These are phyloP conservation scores for Vanderwaltozyma verrucispora DNA, from an alignment of 805 yeast species.

Conservation along the genomic window DNA sequence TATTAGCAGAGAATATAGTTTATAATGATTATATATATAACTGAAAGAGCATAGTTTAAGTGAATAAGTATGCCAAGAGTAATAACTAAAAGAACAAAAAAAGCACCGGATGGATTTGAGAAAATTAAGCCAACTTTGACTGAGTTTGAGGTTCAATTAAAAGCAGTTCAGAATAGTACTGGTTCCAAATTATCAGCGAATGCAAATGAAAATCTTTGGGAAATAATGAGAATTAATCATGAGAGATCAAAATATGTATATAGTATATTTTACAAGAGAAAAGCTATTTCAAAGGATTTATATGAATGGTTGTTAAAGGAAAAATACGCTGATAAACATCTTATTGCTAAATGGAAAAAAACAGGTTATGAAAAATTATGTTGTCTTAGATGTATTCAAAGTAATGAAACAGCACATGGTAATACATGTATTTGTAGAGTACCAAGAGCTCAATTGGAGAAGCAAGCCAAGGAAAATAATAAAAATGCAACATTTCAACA, in stretches of 20 bases:
- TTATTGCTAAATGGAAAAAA: slow-evolving; percentile 79
- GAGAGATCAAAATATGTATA: slow-evolving; percentile 69
- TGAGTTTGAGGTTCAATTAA: slow-evolving; percentile 48
- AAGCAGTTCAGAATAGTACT: slow-evolving; percentile 37
- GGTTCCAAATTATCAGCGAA: slow-evolving; percentile 34
- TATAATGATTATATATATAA: too few relatives aligned
- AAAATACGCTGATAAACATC: slow-evolving; percentile 51
- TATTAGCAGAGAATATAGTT: too few relatives aligned
- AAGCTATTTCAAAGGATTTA: slow-evolving; percentile 53
- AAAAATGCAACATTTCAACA: slow-evolving; percentile 32
- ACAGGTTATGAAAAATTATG: slow-evolving; percentile 82
- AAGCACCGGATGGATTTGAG: slow-evolving; percentile 66
- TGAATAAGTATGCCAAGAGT: slow-evolving; percentile 11
- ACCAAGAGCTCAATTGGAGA: slow-evolving; percentile 46
- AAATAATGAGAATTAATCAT: slow-evolving; percentile 57
- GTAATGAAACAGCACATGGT: slow-evolving; percentile 49
- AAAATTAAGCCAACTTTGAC: slow-evolving; percentile 56
- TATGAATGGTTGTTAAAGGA: slow-evolving; percentile 67
- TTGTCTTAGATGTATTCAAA: slow-evolving; percentile 68
- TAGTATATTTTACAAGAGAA: slow-evolving; percentile 59
- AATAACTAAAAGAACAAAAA: slow-evolving; percentile 22
- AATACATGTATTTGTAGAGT: slow-evolving; percentile 80
- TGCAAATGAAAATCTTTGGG: slow-evolving; percentile 58
- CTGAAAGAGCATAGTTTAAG: too few relatives aligned
- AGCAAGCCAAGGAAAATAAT: slow-evolving; percentile 19